Evolutionary conservation across 306 rosid species (phyloP).

Genomic region (Fagus crenata): DNA sequence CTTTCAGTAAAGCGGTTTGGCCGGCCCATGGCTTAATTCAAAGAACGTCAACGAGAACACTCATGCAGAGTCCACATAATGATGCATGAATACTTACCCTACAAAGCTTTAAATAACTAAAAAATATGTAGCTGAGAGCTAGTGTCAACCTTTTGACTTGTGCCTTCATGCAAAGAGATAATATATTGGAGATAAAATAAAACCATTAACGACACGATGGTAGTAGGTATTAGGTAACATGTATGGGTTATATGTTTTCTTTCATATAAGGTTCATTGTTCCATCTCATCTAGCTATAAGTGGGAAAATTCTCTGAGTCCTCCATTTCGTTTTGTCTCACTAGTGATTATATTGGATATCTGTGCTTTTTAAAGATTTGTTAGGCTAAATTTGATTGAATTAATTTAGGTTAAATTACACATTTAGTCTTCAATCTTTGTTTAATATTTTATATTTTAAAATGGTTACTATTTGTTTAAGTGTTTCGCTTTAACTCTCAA

Average conservation of each 20-base stretch:
- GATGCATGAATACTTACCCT: slow-evolving; percentile 35
- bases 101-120: neutral
- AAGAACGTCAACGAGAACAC: slow-evolving; percentile 24
- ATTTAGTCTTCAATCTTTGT: no score
- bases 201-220: neutral
- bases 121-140: neutral
- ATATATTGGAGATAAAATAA: neutral
- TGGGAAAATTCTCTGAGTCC: neutral
- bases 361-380: neutral
- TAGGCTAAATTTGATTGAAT: neutral
- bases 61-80: slow-evolving; percentile 1
- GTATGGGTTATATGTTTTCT: slow-evolving; percentile 12
- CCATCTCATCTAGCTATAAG: slow-evolving; percentile 7
- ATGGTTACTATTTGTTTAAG: no score
- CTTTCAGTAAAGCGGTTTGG: neutral
- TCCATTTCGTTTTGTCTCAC: neutral
- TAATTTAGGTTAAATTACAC: neutral
- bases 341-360: neutral
- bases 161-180: slow-evolving; percentile 5
- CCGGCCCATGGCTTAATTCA: slow-evolving; percentile 15
- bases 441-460: no score
- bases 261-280: slow-evolving; percentile 2
- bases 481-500: no score
- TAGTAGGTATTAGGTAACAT: neutral
- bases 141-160: slow-evolving; percentile 19